phyloP scores from a whole-genome alignment of 805 yeast genomes.

The Wickerhamiella cacticola region DNA sequence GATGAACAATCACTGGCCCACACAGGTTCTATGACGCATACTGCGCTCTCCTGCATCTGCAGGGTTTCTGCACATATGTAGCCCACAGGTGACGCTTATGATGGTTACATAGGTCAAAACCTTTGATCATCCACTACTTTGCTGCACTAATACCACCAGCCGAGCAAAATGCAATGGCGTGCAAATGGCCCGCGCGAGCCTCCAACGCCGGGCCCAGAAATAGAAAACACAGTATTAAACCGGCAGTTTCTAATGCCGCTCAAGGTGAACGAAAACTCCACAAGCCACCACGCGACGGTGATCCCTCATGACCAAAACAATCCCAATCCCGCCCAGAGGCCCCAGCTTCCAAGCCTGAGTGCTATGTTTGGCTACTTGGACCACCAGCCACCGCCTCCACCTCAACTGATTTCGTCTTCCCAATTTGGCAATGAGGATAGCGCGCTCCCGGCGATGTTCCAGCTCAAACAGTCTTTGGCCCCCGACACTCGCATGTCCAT shows the following conservation, averaged over 20 bases:
- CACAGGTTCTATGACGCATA: background rate
- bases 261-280: background rate
- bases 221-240: background rate
- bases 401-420: background rate
- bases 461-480: background rate
- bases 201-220: background rate
- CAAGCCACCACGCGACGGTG: too few species aligned
- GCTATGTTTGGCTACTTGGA: background rate
- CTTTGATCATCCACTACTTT: background rate
- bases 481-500: background rate
- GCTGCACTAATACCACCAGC: background rate
- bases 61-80: conserved; percentile 10
- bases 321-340: background rate
- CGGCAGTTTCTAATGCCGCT: too few species aligned
- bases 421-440: background rate
- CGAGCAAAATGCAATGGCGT: background rate
- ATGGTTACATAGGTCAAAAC: background rate
- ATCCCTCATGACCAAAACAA: background rate
- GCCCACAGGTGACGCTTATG: conserved; percentile 10
- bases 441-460: background rate
- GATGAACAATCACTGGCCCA: background rate
- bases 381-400: background rate
- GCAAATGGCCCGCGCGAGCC: background rate
- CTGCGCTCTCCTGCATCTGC: conserved; percentile 8
- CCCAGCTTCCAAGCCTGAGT: conserved; percentile 1